These are phyloP conservation scores for Amanita rubescens DNA, from an alignment of 768 basidiomycete species.

Conservation along the genomic window DNA sequence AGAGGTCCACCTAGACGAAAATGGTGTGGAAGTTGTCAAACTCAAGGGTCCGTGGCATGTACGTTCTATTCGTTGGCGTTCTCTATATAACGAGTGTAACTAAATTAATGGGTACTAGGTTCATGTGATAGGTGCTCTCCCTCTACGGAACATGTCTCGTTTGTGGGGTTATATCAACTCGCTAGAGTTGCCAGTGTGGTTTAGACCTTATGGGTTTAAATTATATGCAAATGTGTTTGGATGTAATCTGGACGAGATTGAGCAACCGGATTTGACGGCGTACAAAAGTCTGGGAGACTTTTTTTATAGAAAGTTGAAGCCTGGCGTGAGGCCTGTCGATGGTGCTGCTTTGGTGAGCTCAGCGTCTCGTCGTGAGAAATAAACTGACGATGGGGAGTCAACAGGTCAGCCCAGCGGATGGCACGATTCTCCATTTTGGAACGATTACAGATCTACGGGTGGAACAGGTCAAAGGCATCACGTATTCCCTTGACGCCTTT, in stretches of 20 bases:
- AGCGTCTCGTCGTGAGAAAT: conserved; percentile 3
- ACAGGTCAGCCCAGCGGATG: conserved; percentile 92
- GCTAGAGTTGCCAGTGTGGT: conserved; percentile 89
- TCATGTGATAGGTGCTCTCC: conserved; percentile 93
- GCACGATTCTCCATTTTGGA: conserved; percentile 87
- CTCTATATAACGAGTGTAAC: too few relatives aligned
- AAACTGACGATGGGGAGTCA: conserved; percentile 1
- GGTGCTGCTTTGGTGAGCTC: conserved; percentile 65
- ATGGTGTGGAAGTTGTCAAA: conserved; percentile 74
- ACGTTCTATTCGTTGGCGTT: conserved; percentile 18
- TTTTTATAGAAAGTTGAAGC: conserved; percentile 85
- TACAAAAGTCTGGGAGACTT: conserved; percentile 92
- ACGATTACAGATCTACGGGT: conserved; percentile 71
- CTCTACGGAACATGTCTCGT: conserved; percentile 90
- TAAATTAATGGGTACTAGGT: too few relatives aligned
- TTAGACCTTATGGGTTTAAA: conserved; percentile 84
- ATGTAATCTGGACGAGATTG: conserved; percentile 90
- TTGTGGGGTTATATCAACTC: conserved; percentile 96
- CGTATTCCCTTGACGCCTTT: conserved; percentile 91
- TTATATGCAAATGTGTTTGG: conserved; percentile 86
- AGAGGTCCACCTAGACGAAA: conserved; percentile 73
- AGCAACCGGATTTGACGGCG: conserved; percentile 62
- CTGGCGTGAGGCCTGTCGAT: conserved; percentile 76
- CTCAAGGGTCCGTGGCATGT: conserved; percentile 94
- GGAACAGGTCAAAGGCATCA: conserved; percentile 97